phyloP scores from a whole-genome alignment of 2,329 filamentous ascomycete species.

The Colletotrichum acutatum region DNA sequence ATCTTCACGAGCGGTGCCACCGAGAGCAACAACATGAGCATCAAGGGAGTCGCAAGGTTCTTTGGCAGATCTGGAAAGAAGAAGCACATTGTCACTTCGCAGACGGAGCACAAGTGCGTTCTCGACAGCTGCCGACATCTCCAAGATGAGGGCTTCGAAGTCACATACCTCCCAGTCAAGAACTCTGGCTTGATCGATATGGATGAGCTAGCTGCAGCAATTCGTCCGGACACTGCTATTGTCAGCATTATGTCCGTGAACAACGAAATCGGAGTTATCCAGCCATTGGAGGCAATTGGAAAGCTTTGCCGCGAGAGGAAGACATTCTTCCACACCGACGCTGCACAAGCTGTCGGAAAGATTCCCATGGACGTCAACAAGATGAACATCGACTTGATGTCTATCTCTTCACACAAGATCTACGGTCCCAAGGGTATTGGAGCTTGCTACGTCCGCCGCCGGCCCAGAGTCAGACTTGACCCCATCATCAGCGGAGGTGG shows the following conservation, averaged over 20 bases:
- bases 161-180: conserved; percentile 96
- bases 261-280: conserved; percentile 99
- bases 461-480: conserved; percentile 92
- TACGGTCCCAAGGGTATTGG: conserved; percentile 98
- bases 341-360: conserved; percentile 97
- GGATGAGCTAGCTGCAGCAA: conserved; percentile 85
- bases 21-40: conserved; percentile 99
- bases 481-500: conserved; percentile 97
- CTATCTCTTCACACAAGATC: conserved; percentile 98
- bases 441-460: conserved; percentile 92
- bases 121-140: conserved; percentile 96
- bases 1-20: conserved; percentile 99
- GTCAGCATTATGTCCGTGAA: conserved; percentile 99
- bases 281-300: conserved; percentile 93
- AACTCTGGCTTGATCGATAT: conserved; percentile 87
- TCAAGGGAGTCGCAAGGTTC: conserved; percentile 97
- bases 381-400: conserved; percentile 99
- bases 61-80: conserved; percentile 95
- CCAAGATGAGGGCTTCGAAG: conserved; percentile 94
- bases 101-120: conserved; percentile 99
- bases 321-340: conserved; percentile 98
- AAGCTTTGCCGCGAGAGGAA: conserved; percentile 91
- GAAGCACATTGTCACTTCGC: conserved; percentile 96
- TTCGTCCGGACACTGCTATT: conserved; percentile 88
- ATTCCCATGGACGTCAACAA: conserved; percentile 96